Conservation (phyloP, 2,329 filamentous ascomycete genomes). For the Colletotrichum shisoi region DNA sequence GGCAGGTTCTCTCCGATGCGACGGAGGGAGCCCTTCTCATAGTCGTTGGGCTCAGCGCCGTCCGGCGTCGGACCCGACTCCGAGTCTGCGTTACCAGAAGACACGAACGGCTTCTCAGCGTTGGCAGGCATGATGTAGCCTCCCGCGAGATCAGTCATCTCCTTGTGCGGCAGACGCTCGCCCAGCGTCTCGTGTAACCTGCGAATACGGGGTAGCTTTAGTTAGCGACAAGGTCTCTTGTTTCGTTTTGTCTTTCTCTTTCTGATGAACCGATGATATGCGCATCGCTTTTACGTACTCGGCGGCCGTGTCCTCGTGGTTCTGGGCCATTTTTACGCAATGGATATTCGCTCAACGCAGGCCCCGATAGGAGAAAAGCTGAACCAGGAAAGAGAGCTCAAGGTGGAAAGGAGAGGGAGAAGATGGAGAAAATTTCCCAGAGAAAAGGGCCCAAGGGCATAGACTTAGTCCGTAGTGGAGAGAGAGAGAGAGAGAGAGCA, state of each 20-base stretch:
- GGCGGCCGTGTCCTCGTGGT: slow-evolving; percentile 47
- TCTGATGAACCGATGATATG: slow-evolving; percentile 14
- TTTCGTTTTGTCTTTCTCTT: not conserved
- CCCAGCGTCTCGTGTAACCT: slow-evolving; percentile 46
- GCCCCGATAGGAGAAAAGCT: slow-evolving; percentile 20
- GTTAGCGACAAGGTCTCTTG: slow-evolving; percentile 4
- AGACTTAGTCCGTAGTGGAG: not conserved
- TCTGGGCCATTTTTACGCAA: slow-evolving; percentile 46
- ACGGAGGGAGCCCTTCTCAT: slow-evolving; percentile 59
- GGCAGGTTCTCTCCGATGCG: slow-evolving; percentile 65
- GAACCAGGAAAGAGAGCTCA: slow-evolving; percentile 7
- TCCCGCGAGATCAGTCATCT: slow-evolving; percentile 43
- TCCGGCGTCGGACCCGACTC: slow-evolving; percentile 51
- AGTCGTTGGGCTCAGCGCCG: slow-evolving; percentile 61
- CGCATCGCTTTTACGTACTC: slow-evolving; percentile 44
- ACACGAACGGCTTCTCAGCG: slow-evolving; percentile 39
- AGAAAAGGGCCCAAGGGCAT: slow-evolving; percentile 12
- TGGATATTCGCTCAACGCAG: slow-evolving; percentile 4
- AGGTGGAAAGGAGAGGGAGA: slow-evolving; percentile 16
- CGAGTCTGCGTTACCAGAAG: slow-evolving; percentile 34
- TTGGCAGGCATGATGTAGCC: slow-evolving; percentile 42
- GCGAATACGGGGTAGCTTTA: not conserved
- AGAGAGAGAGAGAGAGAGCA: slow-evolving; percentile 8
- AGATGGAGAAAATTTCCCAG: slow-evolving; percentile 22
- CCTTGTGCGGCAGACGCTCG: slow-evolving; percentile 42